These are phyloP conservation scores for Rheum nobile DNA, from an alignment of 148 eudicot genomes.

Conservation along the genomic window DNA sequence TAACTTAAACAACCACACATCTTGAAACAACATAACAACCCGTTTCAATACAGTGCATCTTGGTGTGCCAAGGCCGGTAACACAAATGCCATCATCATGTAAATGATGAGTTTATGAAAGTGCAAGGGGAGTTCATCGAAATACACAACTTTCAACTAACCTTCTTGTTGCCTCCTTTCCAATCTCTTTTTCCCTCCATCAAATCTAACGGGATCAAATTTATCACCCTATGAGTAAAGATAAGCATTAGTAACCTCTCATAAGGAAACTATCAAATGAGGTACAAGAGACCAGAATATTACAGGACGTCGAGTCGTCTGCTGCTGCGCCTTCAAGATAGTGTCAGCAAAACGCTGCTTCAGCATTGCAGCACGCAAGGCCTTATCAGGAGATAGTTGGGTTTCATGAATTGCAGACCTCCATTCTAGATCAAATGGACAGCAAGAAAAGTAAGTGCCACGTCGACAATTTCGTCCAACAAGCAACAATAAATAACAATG, in stretches of 20 bases:
- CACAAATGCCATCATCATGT: background rate
- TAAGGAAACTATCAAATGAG: background rate
- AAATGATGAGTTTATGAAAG: background rate
- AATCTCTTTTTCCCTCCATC: constrained; percentile 43
- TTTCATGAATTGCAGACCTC: constrained; percentile 19
- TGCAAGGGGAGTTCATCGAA: background rate
- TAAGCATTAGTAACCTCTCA: background rate
- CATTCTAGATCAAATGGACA: constrained; percentile 25
- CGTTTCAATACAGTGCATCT: too few species aligned
- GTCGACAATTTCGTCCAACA: background rate
- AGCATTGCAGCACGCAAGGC: constrained; percentile 77
- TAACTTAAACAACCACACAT: background rate
- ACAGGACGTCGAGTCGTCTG: constrained; percentile 12
- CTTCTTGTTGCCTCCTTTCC: constrained; percentile 49
- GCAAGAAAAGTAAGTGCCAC: background rate
- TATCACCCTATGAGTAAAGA: constrained; percentile 26
- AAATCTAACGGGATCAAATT: constrained; percentile 24
- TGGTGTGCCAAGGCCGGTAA: background rate
- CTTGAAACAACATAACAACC: background rate
- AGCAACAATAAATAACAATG: background rate
- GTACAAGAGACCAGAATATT: background rate
- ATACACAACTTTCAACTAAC: constrained; percentile 16
- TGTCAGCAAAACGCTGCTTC: constrained; percentile 69
- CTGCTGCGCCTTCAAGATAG: constrained; percentile 16
- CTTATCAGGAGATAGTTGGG: constrained; percentile 49